Evolutionary conservation across 495 filamentous ascomycete genomes (phyloP).

Genomic region (Tirmania nivea): DNA sequence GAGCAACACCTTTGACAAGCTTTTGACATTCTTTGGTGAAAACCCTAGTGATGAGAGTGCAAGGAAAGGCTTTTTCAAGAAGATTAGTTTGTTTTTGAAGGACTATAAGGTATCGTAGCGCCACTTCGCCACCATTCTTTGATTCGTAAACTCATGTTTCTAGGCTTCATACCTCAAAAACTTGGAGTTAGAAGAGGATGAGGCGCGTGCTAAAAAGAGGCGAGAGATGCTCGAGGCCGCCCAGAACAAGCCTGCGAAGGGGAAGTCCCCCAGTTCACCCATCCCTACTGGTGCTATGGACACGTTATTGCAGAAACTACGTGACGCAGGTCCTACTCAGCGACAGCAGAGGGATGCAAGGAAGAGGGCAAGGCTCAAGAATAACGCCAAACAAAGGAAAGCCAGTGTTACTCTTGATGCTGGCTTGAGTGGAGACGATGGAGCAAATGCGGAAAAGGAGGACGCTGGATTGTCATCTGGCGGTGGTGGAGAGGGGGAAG

Average conservation of each 20-base stretch:
- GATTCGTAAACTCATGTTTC: neutral
- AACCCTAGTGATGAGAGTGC: slow-evolving; percentile 81
- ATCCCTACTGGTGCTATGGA: slow-evolving; percentile 62
- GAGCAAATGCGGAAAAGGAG: slow-evolving; percentile 12
- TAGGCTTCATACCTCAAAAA: slow-evolving; percentile 88
- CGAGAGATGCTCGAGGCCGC: slow-evolving; percentile 49
- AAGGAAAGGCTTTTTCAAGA: slow-evolving; percentile 88
- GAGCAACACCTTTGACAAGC: slow-evolving; percentile 75
- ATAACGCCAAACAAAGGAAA: slow-evolving; percentile 15
- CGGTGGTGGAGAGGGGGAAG: slow-evolving; percentile 16
- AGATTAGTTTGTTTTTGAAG: slow-evolving; percentile 71
- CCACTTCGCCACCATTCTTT: slow-evolving; percentile 10
- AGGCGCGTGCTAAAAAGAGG: slow-evolving; percentile 73
- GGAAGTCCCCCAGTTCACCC: slow-evolving; percentile 45
- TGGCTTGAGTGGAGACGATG: neutral
- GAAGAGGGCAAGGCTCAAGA: slow-evolving; percentile 4
- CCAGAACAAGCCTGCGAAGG: slow-evolving; percentile 22
- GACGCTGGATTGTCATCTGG: slow-evolving; percentile 6
- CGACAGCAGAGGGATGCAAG: slow-evolving; percentile 34
- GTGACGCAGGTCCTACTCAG: slow-evolving; percentile 76
- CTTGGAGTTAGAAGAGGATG: slow-evolving; percentile 54
- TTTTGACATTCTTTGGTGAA: slow-evolving; percentile 92
- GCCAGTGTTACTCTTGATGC: slow-evolving; percentile 13
- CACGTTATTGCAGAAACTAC: slow-evolving; percentile 81
- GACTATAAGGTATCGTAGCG: slow-evolving; percentile 56